These are phyloP conservation scores for Phaeosphaeriaceae sp. DNA, from an alignment of 2,329 filamentous ascomycete genomes.

Conservation along the genomic window DNA sequence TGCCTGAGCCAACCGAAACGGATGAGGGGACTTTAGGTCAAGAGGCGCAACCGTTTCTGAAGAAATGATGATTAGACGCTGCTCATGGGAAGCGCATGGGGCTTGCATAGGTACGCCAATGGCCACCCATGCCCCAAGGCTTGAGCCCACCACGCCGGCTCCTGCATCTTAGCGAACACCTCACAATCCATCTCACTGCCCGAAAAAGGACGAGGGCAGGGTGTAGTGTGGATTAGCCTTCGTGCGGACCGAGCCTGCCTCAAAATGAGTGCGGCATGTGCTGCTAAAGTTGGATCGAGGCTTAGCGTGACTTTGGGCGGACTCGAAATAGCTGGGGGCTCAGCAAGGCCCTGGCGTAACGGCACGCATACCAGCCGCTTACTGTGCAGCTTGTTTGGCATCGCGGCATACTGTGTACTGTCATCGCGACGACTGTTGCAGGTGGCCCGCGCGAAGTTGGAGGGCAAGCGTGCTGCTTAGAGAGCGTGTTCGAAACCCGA, in stretches of 20 bases:
- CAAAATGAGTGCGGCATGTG: constrained; percentile 34
- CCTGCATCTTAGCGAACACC: constrained; percentile 46
- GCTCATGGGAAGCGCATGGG: constrained; percentile 33
- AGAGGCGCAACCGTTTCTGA: constrained; percentile 14
- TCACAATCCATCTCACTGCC: constrained; percentile 28
- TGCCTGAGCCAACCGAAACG: constrained; percentile 43
- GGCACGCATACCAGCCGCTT: constrained; percentile 12
- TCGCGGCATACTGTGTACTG: constrained; percentile 27
- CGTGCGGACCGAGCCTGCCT: constrained; percentile 49
- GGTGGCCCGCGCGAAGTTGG: constrained; percentile 4
- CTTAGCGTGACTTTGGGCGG: constrained; percentile 20
- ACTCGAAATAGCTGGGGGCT: constrained; percentile 39
- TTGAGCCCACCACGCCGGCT: constrained; percentile 46
- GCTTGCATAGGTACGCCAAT: constrained; percentile 31
- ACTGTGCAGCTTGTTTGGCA: constrained; percentile 11
- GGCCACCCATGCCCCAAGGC: constrained; percentile 33
- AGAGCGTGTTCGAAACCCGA: constrained; percentile 1
- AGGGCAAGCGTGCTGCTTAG: constrained; percentile 5
- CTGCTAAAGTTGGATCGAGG: constrained; percentile 26
- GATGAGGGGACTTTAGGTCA: constrained; percentile 17
- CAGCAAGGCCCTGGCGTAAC: constrained; percentile 32
- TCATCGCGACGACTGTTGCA: constrained; percentile 16
- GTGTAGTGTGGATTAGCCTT: constrained; percentile 10
- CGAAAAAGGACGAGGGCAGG: constrained; percentile 33
- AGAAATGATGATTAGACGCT: constrained; percentile 36